phyloP scores from a whole-genome alignment of 2,329 filamentous ascomycete species.

The Colletotrichum karsti region DNA sequence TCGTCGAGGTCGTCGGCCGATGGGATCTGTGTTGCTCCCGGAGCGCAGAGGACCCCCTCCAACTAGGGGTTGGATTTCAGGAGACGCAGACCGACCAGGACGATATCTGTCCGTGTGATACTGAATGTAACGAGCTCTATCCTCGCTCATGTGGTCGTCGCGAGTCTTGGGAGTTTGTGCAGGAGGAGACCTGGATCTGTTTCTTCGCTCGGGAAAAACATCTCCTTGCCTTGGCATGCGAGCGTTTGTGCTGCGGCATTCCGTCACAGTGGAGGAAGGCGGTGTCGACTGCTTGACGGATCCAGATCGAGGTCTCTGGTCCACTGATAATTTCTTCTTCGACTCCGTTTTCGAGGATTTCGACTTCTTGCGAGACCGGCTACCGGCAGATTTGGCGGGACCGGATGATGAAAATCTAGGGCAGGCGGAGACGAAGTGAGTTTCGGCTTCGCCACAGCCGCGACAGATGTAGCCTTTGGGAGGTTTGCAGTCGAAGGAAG shows the following conservation, averaged over 20 bases:
- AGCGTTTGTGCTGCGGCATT: background rate
- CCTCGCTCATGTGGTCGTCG: slow-evolving; percentile 2
- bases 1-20: background rate
- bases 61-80: too few relatives aligned
- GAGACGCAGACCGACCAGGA: background rate
- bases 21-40: background rate
- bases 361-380: background rate
- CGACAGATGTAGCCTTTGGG: slow-evolving; percentile 29
- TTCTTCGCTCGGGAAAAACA: background rate
- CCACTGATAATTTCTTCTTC: too few relatives aligned
- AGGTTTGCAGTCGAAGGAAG: background rate
- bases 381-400: background rate
- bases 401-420: background rate
- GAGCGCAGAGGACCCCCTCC: background rate
- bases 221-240: background rate
- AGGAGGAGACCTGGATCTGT: background rate
- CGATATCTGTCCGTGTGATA: background rate
- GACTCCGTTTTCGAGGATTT: background rate
- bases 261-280: too few relatives aligned
- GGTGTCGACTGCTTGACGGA: too few relatives aligned
- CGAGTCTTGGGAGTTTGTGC: background rate
- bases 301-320: too few relatives aligned
- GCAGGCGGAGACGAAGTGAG: slow-evolving; percentile 29
- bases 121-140: slow-evolving; percentile 3
- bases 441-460: slow-evolving; percentile 24